Evolutionary conservation across 495 filamentous ascomycete genomes (phyloP), one percentile per base, ranked within the genome.

Genomic region (Lepraria neglecta): DNA sequence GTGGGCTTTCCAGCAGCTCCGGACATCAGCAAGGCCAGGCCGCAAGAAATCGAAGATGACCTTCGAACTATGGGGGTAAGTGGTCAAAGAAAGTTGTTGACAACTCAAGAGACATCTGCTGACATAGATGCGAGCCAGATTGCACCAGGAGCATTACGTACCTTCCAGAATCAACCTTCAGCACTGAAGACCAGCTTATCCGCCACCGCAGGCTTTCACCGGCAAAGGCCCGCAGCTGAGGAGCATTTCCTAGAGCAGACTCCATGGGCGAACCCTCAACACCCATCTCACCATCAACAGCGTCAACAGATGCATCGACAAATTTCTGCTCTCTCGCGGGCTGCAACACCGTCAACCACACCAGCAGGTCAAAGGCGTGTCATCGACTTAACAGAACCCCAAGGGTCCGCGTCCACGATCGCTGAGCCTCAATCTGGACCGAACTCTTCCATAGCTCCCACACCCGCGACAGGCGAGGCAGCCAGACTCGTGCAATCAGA

Each of bases 1-100:
- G 83, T 95, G 56, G 94, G 94, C 27, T 97, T 97, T 73, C 94
- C 94, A 31, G 92, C 92, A 38, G 92, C 92, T n/a, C 94, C 94
- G 21, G 79, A 85, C 12, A 83, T 98, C 64, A 74, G 79, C 30
- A 81, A 85, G 28, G 88, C 86, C 21, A 83, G 88, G 15, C 77
- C 82, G 11, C 77, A 83, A 19, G 90, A 95, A 62, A 73, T 91
- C 28, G 89, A 95, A 42, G 87, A 90, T 55, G 94, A 98, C 73
- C 76, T 97, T 43, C 85, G 90, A 69, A 87, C 84, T 62, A 96
- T 98, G 80, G 87, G 84, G 51, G 94, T 97, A 78, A 85, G 92
- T 82, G 60, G 47, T 55, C 42, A 40, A 4, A 50, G 12, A 35
- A 4, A 48, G 12, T 15, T 7, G n/a, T 47, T 51, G 14, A 35